Evolutionary conservation across 805 yeast species (phyloP), one percentile per base, ranked within the genome.

Genomic region (Spathaspora sp.): DNA sequence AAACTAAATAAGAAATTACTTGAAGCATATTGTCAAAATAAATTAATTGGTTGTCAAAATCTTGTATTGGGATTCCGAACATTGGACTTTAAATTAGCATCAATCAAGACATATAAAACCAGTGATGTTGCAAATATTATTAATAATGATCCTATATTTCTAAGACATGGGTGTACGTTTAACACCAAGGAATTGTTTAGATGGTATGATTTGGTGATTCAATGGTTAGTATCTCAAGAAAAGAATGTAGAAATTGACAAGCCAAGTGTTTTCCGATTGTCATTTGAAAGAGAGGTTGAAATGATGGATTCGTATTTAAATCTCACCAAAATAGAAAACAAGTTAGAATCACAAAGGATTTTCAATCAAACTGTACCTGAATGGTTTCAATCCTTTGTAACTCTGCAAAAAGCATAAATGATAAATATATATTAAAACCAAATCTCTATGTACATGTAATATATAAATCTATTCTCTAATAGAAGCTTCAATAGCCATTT

Each of bases 401-500:
- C 17, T 12, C 46, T 38, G 20, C 42, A 46, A 32, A n/a, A 23
- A 23, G 26, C 26, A 23, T 23, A 23, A 23, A 23, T 23, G 26
- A 23, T 23, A 11, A 29, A n/a, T 45, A 29, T 45, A 45, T 45
- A 23, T 23, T 23, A 23, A 23, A 23, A 4, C 26, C 26, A 3
- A 23, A 23, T 45, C 14, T 10, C 38, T 31, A 29, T 42, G 47
- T 45, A 45, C 47, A 45, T 35, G 50, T 7, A 23, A 28, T 29
- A 42, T 28, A 28, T 20, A 42, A n/a, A 3, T 7, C 49, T 57
- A 61, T 42, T 61, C 67, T 10, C 60, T 47, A 48, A 88, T 82
- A 54, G 86, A 86, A 54, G 90, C 96, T 61, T 87, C 77, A 59
- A 91, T 76, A 53, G 83, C 83, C 59, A 92, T 70, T 60, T 82